These are phyloP conservation scores for Quercus aquifolioides DNA, from an alignment of 306 rosid genomes.

Conservation along the genomic window DNA sequence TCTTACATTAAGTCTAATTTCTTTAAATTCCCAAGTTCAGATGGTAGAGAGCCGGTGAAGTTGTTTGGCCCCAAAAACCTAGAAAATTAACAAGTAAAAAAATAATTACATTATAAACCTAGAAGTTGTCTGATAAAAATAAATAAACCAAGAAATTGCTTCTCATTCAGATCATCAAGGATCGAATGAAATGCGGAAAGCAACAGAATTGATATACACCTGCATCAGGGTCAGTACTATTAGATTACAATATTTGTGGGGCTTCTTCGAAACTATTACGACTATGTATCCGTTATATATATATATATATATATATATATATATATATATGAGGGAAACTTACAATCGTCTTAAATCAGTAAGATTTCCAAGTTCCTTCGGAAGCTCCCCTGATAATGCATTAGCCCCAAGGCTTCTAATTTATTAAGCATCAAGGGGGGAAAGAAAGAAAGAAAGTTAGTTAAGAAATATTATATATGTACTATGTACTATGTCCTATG, in stretches of 20 bases:
- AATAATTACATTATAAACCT: background rate
- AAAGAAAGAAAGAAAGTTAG: background rate
- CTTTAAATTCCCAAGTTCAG: slow-evolving; percentile 62
- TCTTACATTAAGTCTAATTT: slow-evolving; percentile 60
- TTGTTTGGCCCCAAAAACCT: slow-evolving; percentile 59
- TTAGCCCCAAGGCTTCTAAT: slow-evolving; percentile 53
- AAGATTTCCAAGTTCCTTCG: slow-evolving; percentile 67
- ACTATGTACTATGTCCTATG: background rate
- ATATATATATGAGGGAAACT: slow-evolving; percentile 14
- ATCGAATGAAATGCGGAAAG: background rate
- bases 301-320: no score
- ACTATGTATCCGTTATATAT: rapidly evolving
- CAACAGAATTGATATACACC: background rate
- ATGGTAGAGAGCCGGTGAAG: slow-evolving; percentile 72
- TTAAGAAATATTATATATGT: background rate
- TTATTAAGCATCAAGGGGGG: background rate
- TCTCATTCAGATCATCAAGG: background rate
- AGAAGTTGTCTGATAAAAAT: no score
- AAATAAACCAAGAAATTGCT: background rate
- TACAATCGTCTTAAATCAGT: slow-evolving; percentile 43
- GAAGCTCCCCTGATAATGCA: slow-evolving; percentile 70
- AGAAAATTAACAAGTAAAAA: slow-evolving; percentile 18
- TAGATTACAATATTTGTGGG: background rate
- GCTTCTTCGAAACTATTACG: background rate
- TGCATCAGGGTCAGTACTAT: background rate